phyloP scores from a whole-genome alignment of 2,329 filamentous ascomycete genomes.

The Beauveria varroae region DNA sequence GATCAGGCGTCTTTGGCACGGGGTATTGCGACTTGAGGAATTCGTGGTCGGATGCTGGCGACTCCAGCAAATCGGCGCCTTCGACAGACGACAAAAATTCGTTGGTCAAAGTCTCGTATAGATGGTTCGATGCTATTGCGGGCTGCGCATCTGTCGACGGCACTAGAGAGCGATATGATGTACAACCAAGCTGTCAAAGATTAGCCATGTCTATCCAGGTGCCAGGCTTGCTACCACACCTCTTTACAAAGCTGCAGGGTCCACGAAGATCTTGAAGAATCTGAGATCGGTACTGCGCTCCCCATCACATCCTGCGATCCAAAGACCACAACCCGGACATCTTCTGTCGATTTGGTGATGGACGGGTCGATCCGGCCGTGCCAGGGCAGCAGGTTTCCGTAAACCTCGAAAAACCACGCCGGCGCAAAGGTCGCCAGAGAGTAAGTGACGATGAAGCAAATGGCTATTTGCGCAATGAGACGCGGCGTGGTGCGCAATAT shows the following conservation, averaged over 20 bases:
- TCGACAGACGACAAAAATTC: slow-evolving; percentile 29
- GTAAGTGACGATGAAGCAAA: neutral
- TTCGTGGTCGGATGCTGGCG: slow-evolving; percentile 35
- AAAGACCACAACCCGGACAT: slow-evolving; percentile 7
- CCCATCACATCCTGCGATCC: slow-evolving; percentile 8
- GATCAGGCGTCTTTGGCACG: slow-evolving; percentile 31
- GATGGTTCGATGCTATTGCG: slow-evolving; percentile 43
- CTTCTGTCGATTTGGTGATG: slow-evolving; percentile 1
- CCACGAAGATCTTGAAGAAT: neutral
- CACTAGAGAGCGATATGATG: slow-evolving; percentile 37
- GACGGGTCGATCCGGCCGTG: neutral
- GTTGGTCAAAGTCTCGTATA: slow-evolving; percentile 38
- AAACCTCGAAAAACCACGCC: neutral
- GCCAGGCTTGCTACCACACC: neutral
- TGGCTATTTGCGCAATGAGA: neutral
- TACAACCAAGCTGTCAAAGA: slow-evolving; percentile 35
- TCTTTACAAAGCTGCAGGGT: slow-evolving; percentile 5
- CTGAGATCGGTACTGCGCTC: neutral
- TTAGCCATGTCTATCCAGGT: neutral
- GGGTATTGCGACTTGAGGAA: slow-evolving; percentile 38
- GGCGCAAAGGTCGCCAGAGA: neutral
- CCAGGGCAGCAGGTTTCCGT: neutral
- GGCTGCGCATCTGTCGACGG: slow-evolving; percentile 37
- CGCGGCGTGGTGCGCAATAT: neutral
- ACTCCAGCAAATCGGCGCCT: slow-evolving; percentile 23